Conservation (phyloP, 2,329 filamentous ascomycete species). For the Alternaria novae-zelandiae region DNA sequence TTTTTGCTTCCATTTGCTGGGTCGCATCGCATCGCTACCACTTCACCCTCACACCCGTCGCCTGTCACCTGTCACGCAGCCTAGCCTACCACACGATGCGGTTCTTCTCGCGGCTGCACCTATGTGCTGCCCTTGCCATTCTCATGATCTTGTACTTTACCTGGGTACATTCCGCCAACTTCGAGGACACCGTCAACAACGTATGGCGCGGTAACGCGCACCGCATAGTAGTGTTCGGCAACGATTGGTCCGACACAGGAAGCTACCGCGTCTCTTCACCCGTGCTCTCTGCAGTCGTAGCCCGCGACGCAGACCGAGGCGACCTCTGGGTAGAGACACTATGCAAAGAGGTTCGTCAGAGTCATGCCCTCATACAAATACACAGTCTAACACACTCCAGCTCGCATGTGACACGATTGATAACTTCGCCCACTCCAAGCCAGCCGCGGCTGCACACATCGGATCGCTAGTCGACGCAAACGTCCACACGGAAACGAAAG, state of each 20-base stretch:
- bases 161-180: constrained; percentile 37
- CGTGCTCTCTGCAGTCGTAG: constrained; percentile 22
- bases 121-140: constrained; percentile 30
- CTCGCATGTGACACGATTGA: constrained; percentile 45
- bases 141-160: constrained; percentile 39
- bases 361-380: background rate
- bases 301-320: constrained; percentile 39
- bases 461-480: constrained; percentile 43
- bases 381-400: constrained; percentile 35
- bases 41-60: background rate
- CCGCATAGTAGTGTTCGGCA: constrained; percentile 48
- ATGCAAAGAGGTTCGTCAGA: constrained; percentile 45
- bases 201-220: constrained; percentile 37
- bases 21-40: background rate
- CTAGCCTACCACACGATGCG: constrained; percentile 29
- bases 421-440: constrained; percentile 46
- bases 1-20: constrained; percentile 6
- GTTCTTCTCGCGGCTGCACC: constrained; percentile 40
- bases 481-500: constrained; percentile 34
- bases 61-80: background rate
- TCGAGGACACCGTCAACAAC: constrained; percentile 36
- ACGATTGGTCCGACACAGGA: constrained; percentile 49
- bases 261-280: constrained; percentile 43
- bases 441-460: constrained; percentile 22
- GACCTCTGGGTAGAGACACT: constrained; percentile 46